These are phyloP conservation scores for Xylaria bambusicola DNA, from an alignment of 495 filamentous ascomycete genomes.

Conservation along the genomic window DNA sequence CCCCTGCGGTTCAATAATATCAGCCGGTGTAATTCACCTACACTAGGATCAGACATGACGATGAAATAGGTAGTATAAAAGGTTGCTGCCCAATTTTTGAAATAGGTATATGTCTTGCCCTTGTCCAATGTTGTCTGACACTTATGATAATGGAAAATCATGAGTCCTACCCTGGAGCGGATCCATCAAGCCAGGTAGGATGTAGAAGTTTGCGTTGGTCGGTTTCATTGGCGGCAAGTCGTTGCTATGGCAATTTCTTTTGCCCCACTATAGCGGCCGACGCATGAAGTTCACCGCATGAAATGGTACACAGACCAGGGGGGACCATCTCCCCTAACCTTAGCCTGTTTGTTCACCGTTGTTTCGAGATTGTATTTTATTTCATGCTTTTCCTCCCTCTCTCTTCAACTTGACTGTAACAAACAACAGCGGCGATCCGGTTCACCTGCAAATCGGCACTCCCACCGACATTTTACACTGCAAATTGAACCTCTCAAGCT, in stretches of 20 bases:
- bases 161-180: too few species aligned
- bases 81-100: too few species aligned
- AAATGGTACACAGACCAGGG: not conserved
- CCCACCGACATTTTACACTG: not conserved
- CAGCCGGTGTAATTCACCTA: too few species aligned
- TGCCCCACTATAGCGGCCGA: slow-evolving; percentile 14
- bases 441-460: not conserved
- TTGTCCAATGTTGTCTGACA: too few species aligned
- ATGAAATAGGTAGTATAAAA: too few species aligned
- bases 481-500: not conserved
- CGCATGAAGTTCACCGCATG: slow-evolving; percentile 12
- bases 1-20: too few species aligned
- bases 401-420: not conserved
- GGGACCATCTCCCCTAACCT: not conserved
- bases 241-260: slow-evolving; percentile 21
- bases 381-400: not conserved
- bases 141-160: too few species aligned
- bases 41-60: too few species aligned
- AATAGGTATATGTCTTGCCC: too few species aligned
- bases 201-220: too few species aligned
- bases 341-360: not conserved
- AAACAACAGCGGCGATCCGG: not conserved
- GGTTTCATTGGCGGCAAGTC: slow-evolving; percentile 11
- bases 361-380: slow-evolving; percentile 10
- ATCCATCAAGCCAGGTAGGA: too few species aligned